These are phyloP conservation scores for Orbilia quercus DNA, from an alignment of 2,329 filamentous ascomycete genomes.

Conservation along the genomic window DNA sequence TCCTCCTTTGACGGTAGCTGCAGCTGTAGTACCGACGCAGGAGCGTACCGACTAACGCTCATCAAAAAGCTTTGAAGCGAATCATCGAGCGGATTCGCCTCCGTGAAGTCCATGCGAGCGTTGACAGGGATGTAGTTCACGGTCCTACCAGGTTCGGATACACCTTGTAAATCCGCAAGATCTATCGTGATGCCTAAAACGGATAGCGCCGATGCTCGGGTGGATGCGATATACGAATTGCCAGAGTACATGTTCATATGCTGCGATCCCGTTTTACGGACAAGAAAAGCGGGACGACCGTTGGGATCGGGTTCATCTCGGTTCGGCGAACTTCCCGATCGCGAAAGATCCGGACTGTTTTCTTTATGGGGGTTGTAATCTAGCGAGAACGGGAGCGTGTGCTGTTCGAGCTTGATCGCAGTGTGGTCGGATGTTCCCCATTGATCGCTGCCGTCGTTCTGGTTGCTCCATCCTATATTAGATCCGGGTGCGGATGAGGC, in stretches of 20 bases:
- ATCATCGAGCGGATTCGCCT: constrained; percentile 62
- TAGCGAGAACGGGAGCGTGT: constrained; percentile 37
- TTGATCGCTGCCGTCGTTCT: constrained; percentile 27
- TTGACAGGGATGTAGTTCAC: constrained; percentile 65
- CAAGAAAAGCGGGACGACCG: constrained; percentile 57
- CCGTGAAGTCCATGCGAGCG: constrained; percentile 63
- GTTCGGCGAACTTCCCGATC: constrained; percentile 9
- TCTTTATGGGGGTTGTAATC: constrained; percentile 36
- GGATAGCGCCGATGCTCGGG: constrained; percentile 79
- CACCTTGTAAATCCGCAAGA: constrained; percentile 69
- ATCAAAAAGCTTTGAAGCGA: constrained; percentile 77
- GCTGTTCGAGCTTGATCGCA: constrained; percentile 46
- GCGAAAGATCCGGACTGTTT: neutral
- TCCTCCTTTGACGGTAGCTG: constrained; percentile 73
- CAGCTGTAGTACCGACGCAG: constrained; percentile 67
- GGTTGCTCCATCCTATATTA: constrained; percentile 36
- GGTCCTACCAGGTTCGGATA: constrained; percentile 72
- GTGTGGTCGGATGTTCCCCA: constrained; percentile 21
- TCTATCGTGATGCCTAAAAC: constrained; percentile 84
- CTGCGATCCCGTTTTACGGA: constrained; percentile 58
- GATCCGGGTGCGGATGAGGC: constrained; percentile 34
- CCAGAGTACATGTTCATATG: constrained; percentile 67
- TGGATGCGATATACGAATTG: constrained; percentile 75
- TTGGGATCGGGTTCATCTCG: constrained; percentile 26
- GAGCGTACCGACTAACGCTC: constrained; percentile 72